These are phyloP conservation scores for Fagus crenata DNA, from an alignment of 306 rosid genomes.

Conservation along the genomic window DNA sequence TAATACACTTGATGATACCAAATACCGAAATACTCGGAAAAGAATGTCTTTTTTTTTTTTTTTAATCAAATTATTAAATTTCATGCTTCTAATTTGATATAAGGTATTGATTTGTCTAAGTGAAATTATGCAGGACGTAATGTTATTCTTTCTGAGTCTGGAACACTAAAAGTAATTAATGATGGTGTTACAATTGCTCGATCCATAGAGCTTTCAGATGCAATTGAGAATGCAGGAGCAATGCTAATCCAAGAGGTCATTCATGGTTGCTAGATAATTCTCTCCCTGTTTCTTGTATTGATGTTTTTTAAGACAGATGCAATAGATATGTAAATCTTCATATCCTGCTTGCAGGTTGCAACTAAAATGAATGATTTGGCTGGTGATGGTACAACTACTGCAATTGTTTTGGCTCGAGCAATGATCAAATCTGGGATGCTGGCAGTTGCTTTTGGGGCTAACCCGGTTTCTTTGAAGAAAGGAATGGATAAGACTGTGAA, in stretches of 20 bases:
- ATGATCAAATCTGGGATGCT: conserved; percentile 72
- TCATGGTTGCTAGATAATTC: conserved; percentile 52
- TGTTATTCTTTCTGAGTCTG: conserved; percentile 85
- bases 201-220: conserved; percentile 82
- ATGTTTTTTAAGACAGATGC: conserved; percentile 12
- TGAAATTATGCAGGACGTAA: conserved; percentile 67
- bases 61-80: conserved; percentile 8
- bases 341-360: conserved; percentile 74
- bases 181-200: conserved; percentile 94
- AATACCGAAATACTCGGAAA: neutral
- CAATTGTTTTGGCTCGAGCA: conserved; percentile 83
- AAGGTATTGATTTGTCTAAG: conserved; percentile 23
- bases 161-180: conserved; percentile 64
- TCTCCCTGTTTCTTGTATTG: conserved; percentile 25
- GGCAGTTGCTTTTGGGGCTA: conserved; percentile 87
- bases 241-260: conserved; percentile 95
- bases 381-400: conserved; percentile 97
- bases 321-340: conserved; percentile 26
- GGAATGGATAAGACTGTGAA: conserved; percentile 85
- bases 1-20: neutral
- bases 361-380: conserved; percentile 86
- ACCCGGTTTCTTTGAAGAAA: conserved; percentile 80
- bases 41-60: neutral
- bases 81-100: conserved; percentile 11
- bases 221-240: conserved; percentile 92